Percentiles rank a stretch among this genome's conserved stretches.
Evolutionary conservation across 257 asterid genomes (phyloP).

Genomic region (Solanum clarkiae): DNA sequence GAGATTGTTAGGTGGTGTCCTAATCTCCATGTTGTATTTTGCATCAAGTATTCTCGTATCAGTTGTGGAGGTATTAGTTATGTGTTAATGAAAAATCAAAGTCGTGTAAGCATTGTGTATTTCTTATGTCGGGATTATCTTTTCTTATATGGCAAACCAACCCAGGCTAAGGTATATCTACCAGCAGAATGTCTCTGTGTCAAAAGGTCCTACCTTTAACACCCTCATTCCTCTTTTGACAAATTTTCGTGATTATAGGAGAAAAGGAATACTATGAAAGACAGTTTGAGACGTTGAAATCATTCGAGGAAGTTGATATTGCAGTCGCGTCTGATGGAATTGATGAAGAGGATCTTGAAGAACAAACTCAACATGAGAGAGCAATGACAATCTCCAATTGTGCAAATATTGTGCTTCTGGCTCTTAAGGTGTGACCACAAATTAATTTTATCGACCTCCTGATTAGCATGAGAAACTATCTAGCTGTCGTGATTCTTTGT

Average conservation of each 20-base stretch:
- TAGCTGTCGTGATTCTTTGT: background rate
- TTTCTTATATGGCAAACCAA: background rate
- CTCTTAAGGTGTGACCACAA: conserved; percentile 57
- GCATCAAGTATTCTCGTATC: background rate
- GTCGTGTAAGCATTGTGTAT: background rate
- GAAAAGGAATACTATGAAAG: conserved; percentile 71
- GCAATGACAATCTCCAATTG: conserved; percentile 86
- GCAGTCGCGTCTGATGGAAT: conserved; percentile 27
- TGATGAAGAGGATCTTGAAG: conserved; percentile 59
- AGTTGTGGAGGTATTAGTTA: background rate
- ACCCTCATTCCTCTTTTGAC: background rate
- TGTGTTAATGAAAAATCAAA: background rate
- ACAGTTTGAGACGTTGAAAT: conserved; percentile 62
- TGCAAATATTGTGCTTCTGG: conserved; percentile 61
- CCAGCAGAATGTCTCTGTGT: background rate
- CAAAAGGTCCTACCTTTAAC: background rate
- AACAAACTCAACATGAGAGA: conserved; percentile 60
- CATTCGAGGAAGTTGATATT: conserved; percentile 65
- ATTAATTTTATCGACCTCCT: background rate
- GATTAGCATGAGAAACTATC: background rate
- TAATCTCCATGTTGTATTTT: background rate
- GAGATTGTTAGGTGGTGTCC: background rate
- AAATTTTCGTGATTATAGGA: conserved; percentile 25
- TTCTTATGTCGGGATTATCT: background rate
- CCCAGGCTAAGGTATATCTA: background rate